These are phyloP conservation scores for Adenanthera pavonina DNA, from an alignment of 306 rosid genomes.

Conservation along the genomic window DNA sequence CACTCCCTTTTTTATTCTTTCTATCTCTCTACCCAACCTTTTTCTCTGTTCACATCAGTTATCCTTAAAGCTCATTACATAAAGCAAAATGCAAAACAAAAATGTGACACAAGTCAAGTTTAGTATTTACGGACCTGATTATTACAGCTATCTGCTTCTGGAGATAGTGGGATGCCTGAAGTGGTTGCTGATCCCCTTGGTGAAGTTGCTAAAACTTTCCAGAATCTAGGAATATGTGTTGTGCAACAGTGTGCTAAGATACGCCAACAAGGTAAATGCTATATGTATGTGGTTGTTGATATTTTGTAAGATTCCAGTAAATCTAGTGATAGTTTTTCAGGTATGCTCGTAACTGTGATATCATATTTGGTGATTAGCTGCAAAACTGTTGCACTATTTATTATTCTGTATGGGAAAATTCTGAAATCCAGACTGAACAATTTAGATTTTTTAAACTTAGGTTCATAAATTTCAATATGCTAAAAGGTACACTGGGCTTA, in stretches of 20 bases:
- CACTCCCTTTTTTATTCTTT: too few relatives aligned
- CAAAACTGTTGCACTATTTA: neutral
- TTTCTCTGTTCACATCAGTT: too few relatives aligned
- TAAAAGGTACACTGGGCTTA: neutral
- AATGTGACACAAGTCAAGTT: conserved; percentile 28
- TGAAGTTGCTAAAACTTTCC: conserved; percentile 86
- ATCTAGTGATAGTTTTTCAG: conserved; percentile 14
- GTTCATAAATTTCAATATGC: neutral
- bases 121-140: conserved; percentile 3
- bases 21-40: too few relatives aligned
- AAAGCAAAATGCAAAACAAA: conserved; percentile 28
- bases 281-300: conserved; percentile 24
- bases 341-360: neutral
- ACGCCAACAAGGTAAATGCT: conserved; percentile 87
- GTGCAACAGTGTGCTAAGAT: conserved; percentile 99
- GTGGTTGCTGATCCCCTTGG: conserved; percentile 92
- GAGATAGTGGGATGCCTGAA: conserved; percentile 96
- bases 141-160: conserved; percentile 89
- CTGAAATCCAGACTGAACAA: neutral
- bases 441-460: neutral
- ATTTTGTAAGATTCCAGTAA: conserved; percentile 23
- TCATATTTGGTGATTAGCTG: conserved; percentile 21
- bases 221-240: conserved; percentile 84
- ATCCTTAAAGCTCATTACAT: neutral
- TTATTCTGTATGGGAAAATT: neutral